A percentile compares a stretch with the other conserved stretches of the same genome.
Evolutionary conservation across 768 basidiomycete genomes (phyloP).

Genomic region (Termitomyces sp.): DNA sequence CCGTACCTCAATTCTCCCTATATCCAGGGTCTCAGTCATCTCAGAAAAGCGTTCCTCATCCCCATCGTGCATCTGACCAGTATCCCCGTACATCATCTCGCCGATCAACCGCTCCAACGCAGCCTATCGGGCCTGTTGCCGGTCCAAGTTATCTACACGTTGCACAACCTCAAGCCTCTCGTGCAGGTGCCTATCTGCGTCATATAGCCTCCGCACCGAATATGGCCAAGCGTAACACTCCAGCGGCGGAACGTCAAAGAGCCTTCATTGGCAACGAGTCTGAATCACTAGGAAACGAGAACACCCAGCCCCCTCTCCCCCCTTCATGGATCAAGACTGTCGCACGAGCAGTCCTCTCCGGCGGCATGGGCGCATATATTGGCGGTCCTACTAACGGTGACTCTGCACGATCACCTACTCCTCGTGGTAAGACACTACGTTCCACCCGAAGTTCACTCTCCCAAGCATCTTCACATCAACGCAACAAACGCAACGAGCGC

Average conservation of each 20-base stretch:
- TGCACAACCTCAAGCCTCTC: constrained; percentile 38
- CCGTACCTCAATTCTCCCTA: constrained; percentile 4
- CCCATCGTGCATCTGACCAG: constrained; percentile 12
- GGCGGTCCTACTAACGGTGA: constrained; percentile 30
- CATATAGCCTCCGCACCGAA: constrained; percentile 63
- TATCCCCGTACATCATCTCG: constrained; percentile 7
- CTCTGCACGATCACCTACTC: not conserved
- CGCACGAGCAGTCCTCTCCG: constrained; percentile 58
- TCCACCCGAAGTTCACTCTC: constrained; percentile 37
- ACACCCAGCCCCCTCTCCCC: constrained; percentile 52
- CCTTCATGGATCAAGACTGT: constrained; percentile 68
- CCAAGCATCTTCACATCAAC: constrained; percentile 22
- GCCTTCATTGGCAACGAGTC: constrained; percentile 27
- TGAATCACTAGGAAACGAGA: constrained; percentile 22
- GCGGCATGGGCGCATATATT: constrained; percentile 40
- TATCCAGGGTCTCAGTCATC: constrained; percentile 8
- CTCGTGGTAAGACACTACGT: constrained; percentile 20
- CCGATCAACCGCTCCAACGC: constrained; percentile 4
- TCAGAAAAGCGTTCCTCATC: constrained; percentile 5
- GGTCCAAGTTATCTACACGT: constrained; percentile 19
- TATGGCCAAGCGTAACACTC: constrained; percentile 32
- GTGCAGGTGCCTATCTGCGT: constrained; percentile 64
- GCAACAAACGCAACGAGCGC: constrained; percentile 10
- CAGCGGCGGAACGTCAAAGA: constrained; percentile 19
- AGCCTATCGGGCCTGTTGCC: constrained; percentile 19